phyloP scores from a whole-genome alignment of 805 yeast species.

The Candida awuae region DNA sequence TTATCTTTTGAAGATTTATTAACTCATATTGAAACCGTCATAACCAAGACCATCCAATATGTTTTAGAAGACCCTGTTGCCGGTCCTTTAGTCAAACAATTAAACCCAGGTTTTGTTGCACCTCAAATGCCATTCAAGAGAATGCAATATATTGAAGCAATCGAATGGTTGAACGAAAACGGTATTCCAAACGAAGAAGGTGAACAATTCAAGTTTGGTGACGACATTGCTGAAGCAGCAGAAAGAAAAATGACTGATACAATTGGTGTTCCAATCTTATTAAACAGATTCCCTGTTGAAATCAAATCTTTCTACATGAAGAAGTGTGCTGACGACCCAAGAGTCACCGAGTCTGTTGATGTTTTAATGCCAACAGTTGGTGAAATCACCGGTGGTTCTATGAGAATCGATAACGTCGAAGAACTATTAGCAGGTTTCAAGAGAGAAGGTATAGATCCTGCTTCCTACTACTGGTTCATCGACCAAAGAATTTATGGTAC shows the following conservation, averaged over 20 bases:
- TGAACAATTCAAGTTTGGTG: conserved; percentile 89
- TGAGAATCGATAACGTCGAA: conserved; percentile 82
- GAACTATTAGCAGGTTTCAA: conserved; percentile 86
- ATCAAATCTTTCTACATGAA: conserved; percentile 98
- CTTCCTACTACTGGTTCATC: conserved; percentile 89
- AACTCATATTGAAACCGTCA: conserved; percentile 72
- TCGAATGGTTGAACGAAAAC: conserved; percentile 94
- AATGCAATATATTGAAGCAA: conserved; percentile 83
- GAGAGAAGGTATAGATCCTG: conserved; percentile 82
- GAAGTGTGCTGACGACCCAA: conserved; percentile 78
- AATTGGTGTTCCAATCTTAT: conserved; percentile 84
- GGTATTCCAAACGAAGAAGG: conserved; percentile 93
- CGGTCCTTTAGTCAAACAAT: conserved; percentile 80
- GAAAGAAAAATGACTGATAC: conserved; percentile 98
- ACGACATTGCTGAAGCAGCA: conserved; percentile 98
- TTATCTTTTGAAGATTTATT: conserved; percentile 80
- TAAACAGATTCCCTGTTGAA: conserved; percentile 92
- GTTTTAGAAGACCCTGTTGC: conserved; percentile 86
- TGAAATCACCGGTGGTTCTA: conserved; percentile 97
- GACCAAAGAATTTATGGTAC: conserved; percentile 97
- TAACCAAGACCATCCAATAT: conserved; percentile 61
- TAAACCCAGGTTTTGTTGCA: conserved; percentile 83
- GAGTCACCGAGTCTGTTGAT: conserved; percentile 97
- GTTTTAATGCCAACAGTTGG: conserved; percentile 99
- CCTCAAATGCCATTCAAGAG: conserved; percentile 86